Conservation (phyloP, 1,284 basidiomycete species). For the Xerocomus cyaneibrunnescens region DNA sequence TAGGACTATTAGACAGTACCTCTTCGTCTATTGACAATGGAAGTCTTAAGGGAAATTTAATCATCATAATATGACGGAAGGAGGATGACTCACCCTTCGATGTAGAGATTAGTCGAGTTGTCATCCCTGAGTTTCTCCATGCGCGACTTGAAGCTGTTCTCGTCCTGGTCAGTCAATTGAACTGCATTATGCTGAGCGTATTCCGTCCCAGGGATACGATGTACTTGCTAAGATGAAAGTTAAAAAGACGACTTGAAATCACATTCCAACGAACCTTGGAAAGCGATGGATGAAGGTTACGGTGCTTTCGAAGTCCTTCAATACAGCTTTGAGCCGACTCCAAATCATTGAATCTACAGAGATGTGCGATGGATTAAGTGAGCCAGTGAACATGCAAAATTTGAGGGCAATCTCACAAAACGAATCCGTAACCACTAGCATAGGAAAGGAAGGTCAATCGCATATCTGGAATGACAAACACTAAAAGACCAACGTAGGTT, state of each 20-base stretch:
- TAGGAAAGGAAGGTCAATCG: conserved; percentile 2
- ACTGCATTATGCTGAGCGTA: conserved; percentile 40
- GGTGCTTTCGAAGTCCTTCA: conserved; percentile 57
- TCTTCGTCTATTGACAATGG: conserved; percentile 56
- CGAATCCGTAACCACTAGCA: conserved; percentile 74
- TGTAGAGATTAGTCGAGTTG: conserved; percentile 68
- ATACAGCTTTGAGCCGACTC: conserved; percentile 71
- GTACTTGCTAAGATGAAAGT: conserved; percentile 53
- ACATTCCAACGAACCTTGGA: conserved; percentile 43
- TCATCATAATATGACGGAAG: background rate
- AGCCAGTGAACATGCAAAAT: conserved; percentile 1
- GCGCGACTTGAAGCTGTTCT: conserved; percentile 61
- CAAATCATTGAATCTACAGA: conserved; percentile 55
- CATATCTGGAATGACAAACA: background rate
- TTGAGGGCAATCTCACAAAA: conserved; percentile 53
- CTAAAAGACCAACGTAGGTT: conserved; percentile 36
- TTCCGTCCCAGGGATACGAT: conserved; percentile 72
- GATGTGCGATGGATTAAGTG: background rate
- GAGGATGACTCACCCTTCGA: conserved; percentile 53
- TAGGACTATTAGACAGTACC: conserved; percentile 20
- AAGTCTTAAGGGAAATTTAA: conserved; percentile 39
- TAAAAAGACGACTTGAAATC: background rate
- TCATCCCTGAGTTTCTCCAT: conserved; percentile 68
- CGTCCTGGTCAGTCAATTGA: conserved; percentile 32
- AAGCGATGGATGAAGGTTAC: conserved; percentile 76